These are phyloP conservation scores for Novymonas esmeraldas DNA, from an alignment of 208 protist genomes.

Conservation along the genomic window DNA sequence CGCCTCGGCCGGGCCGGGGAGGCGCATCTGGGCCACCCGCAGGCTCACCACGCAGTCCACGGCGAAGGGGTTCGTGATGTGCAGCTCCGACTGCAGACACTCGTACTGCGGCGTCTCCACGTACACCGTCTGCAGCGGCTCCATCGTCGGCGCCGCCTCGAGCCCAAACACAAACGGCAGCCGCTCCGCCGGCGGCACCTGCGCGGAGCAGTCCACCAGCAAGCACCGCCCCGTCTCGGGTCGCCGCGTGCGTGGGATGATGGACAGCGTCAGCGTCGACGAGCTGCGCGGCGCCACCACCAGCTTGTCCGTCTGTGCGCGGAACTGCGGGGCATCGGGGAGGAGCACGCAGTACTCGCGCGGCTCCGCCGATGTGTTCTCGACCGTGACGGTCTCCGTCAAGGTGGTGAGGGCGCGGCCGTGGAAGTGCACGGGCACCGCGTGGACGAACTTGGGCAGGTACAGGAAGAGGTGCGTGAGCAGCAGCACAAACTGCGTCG, in stretches of 20 bases:
- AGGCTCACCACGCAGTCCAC: constrained; percentile 80
- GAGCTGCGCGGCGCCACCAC: constrained; percentile 56
- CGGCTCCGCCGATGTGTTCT: constrained; percentile 67
- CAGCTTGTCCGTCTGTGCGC: constrained; percentile 52
- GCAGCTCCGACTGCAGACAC: constrained; percentile 60
- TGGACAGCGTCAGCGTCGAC: constrained; percentile 52
- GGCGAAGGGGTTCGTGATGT: constrained; percentile 83
- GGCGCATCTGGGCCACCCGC: constrained; percentile 62
- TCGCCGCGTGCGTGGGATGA: constrained; percentile 76
- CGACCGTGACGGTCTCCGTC: constrained; percentile 76
- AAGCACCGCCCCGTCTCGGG: constrained; percentile 62
- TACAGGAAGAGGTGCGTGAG: constrained; percentile 74
- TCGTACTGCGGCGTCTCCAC: constrained; percentile 85
- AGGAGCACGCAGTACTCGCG: constrained; percentile 82
- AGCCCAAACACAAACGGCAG: constrained; percentile 77
- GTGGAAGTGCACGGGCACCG: constrained; percentile 70
- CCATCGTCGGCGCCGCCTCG: constrained; percentile 57
- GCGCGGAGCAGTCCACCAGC: constrained; percentile 59
- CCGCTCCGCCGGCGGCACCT: constrained; percentile 50
- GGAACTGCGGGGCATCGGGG: constrained; percentile 63
- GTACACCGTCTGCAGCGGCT: constrained; percentile 68
- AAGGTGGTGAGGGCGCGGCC: constrained; percentile 81
- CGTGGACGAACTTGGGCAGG: constrained; percentile 75
- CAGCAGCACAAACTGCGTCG: constrained; percentile 79
- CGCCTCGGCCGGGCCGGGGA: background rate